phyloP scores from a whole-genome alignment of 1,139 yeast genomes.

The Komagataea norvegica region DNA sequence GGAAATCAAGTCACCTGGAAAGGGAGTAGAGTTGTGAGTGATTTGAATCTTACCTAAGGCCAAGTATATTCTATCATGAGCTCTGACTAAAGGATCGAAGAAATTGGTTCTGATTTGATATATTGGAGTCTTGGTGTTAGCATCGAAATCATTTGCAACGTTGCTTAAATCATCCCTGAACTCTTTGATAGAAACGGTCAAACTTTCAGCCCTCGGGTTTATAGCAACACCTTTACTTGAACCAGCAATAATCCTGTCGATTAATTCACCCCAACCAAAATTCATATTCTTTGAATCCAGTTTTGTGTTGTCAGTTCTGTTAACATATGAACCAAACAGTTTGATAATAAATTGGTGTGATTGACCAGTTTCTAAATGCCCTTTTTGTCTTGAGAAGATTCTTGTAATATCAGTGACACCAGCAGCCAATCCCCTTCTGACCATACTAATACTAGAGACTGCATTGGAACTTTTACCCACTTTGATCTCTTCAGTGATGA shows the following conservation, averaged over 20 bases:
- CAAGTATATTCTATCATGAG: slow-evolving; percentile 57
- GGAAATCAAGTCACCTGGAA: slow-evolving; percentile 29
- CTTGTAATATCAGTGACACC: slow-evolving; percentile 86
- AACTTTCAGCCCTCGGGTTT: slow-evolving; percentile 74
- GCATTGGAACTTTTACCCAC: slow-evolving; percentile 15
- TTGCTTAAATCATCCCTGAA: slow-evolving; percentile 47
- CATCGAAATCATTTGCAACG: slow-evolving; percentile 38
- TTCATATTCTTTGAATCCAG: slow-evolving; percentile 38
- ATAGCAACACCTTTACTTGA: slow-evolving; percentile 75
- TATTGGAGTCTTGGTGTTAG: slow-evolving; percentile 46
- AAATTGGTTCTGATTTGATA: slow-evolving; percentile 58
- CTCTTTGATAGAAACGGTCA: slow-evolving; percentile 70
- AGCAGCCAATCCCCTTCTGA: slow-evolving; percentile 80
- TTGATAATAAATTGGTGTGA: slow-evolving; percentile 69
- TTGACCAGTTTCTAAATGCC: slow-evolving; percentile 53
- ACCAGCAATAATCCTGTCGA: slow-evolving; percentile 74
- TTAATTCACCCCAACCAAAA: slow-evolving; percentile 87
- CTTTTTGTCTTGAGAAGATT: slow-evolving; percentile 63
- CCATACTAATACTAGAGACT: slow-evolving; percentile 13
- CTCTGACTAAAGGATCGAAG: slow-evolving; percentile 58
- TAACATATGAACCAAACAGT: slow-evolving; percentile 64
- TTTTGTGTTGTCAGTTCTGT: slow-evolving; percentile 25
- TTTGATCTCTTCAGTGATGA: slow-evolving; percentile 58
- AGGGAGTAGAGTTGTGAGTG: slow-evolving; percentile 25
- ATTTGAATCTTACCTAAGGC: slow-evolving; percentile 46